These are phyloP conservation scores for Stylosanthes scabra DNA, from an alignment of 331 rosid genomes.

Conservation along the genomic window DNA sequence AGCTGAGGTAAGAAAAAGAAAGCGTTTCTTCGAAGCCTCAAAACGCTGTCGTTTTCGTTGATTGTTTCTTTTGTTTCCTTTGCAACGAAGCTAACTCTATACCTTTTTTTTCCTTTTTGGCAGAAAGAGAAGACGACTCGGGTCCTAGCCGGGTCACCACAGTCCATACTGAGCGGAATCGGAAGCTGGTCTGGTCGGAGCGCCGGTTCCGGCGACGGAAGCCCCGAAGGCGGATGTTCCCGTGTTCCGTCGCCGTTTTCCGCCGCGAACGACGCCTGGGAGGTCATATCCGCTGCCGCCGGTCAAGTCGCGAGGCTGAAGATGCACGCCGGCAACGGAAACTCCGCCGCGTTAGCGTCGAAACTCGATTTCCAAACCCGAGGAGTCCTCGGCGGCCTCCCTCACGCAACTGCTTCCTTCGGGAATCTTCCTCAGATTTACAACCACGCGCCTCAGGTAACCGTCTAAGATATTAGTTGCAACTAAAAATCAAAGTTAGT, in stretches of 20 bases:
- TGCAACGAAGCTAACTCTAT: not conserved
- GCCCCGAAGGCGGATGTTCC: conserved; percentile 64
- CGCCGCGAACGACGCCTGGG: conserved; percentile 63
- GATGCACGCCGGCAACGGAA: conserved; percentile 33
- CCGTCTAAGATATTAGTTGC: not conserved
- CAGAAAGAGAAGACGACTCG: conserved; percentile 34
- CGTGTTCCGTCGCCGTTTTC: conserved; percentile 77
- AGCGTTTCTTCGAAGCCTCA: not conserved
- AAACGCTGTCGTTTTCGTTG: not conserved
- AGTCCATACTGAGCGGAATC: conserved; percentile 79
- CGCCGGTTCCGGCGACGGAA: conserved; percentile 62
- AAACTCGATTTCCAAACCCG: conserved; percentile 30
- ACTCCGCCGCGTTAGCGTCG: not conserved
- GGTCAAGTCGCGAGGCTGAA: conserved; percentile 87
- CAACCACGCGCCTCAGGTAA: conserved; percentile 31
- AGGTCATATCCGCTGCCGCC: conserved; percentile 77
- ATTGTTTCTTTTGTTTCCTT: not conserved
- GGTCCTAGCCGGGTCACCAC: conserved; percentile 71
- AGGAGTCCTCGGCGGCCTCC: conserved; percentile 29
- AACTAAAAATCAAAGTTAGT: not conserved
- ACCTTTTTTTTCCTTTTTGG: not conserved
- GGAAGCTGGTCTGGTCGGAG: conserved; percentile 79
- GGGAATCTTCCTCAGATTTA: conserved; percentile 36
- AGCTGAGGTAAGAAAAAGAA: conserved; percentile 53
- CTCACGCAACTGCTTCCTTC: conserved; percentile 33